These are phyloP conservation scores for Clarireedia homoeocarpa DNA, from an alignment of 2,329 filamentous ascomycete genomes.

Conservation along the genomic window DNA sequence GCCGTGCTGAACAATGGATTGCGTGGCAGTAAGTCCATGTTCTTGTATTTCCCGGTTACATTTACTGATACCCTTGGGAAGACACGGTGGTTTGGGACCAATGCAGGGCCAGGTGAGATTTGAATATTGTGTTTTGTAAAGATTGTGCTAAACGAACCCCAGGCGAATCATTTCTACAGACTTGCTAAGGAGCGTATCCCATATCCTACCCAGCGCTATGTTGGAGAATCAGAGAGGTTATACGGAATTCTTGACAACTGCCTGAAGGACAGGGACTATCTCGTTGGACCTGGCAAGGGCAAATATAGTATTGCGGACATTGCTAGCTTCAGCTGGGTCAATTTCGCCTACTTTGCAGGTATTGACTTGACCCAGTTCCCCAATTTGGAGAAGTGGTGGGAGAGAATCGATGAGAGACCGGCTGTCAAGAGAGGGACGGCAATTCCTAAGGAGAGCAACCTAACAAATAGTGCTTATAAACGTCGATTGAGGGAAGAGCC, in stretches of 20 bases:
- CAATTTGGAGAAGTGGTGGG: conserved; percentile 58
- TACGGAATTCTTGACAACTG: conserved; percentile 66
- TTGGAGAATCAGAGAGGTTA: conserved; percentile 66
- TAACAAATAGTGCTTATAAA: conserved; percentile 36
- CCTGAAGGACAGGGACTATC: conserved; percentile 43
- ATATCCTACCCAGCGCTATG: conserved; percentile 66
- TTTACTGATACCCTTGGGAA: neutral
- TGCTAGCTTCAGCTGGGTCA: conserved; percentile 62
- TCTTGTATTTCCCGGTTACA: neutral
- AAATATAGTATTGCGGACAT: conserved; percentile 66
- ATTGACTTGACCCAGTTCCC: conserved; percentile 60
- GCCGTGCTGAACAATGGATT: conserved; percentile 51
- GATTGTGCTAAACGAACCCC: conserved; percentile 41
- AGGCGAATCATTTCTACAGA: conserved; percentile 65
- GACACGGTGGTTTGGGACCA: conserved; percentile 7
- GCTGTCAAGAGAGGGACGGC: conserved; percentile 56
- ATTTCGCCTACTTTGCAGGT: conserved; percentile 49
- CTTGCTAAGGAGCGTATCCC: conserved; percentile 61
- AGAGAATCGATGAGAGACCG: conserved; percentile 49
- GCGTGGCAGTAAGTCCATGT: conserved; percentile 44
- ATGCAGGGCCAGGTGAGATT: neutral
- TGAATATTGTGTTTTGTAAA: conserved; percentile 9
- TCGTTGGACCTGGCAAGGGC: conserved; percentile 45
- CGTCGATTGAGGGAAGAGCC: conserved; percentile 38
- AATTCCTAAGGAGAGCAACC: conserved; percentile 42